Evolutionary conservation across 2,329 filamentous ascomycete species (phyloP), one percentile per base, ranked within the genome.

Genomic region (Cyclaneusma minus): DNA sequence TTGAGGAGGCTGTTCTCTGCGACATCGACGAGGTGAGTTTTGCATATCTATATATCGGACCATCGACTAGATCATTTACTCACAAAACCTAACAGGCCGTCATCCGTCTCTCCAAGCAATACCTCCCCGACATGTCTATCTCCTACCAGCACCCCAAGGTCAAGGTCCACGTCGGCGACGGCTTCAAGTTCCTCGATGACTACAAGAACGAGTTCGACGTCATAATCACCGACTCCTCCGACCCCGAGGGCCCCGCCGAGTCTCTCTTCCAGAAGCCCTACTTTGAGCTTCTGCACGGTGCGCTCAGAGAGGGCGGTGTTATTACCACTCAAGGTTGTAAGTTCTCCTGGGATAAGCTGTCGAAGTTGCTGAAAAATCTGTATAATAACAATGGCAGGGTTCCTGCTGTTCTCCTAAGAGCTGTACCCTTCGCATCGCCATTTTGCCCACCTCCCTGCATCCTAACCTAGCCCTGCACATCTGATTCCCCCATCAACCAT

Each of bases 281-380:
- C 71, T 98, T 95, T 58, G 68, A 94, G 68, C 75, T 98, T 42
- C 70, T 98, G 36, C 67, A 78, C 55, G 80, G 76, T 49, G 89
- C 89, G 45, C 74, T 95, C 45, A 75, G 81, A 42, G 83, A 93
- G 48, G 87, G 85, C 59, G 89, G 89, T 64, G 84, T 98, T 51
- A 95, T 98, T 62, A 87, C 84, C 60, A 98, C 89, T 53, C 89
- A 98, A 94, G 89, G 89, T 98, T 92, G 83, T 92, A 84, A 70
- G 83, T 82, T 66, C 73, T 76, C 74, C 68, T 71, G 64, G 68
- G 39, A n/a, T n/a, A n/a, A n/a, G n/a, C n/a, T n/a, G n/a, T n/a
- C n/a, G n/a, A n/a, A n/a, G n/a, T 24, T 24, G 8, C 13, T n/a
- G n/a, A n/a, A n/a, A n/a, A n/a, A n/a, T n/a, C n/a, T n/a, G n/a